Evolutionary conservation across 768 basidiomycete genomes (phyloP).

Genomic region (Hypholoma sublateritium): DNA sequence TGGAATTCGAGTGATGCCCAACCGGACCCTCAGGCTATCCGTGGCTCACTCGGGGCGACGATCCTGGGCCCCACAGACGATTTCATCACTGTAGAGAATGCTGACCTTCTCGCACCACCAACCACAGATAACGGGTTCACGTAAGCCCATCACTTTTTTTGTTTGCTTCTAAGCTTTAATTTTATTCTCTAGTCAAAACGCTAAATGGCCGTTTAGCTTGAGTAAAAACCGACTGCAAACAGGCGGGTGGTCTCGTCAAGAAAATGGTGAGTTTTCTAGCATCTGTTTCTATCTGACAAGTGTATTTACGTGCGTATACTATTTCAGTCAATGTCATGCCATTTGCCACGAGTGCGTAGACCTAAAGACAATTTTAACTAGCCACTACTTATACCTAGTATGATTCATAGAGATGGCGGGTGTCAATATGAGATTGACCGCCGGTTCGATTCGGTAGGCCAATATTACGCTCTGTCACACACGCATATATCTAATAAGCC

Average conservation of each 20-base stretch:
- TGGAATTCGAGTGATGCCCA: conserved; percentile 19
- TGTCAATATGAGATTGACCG: conserved; percentile 52
- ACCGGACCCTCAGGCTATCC: conserved; percentile 38
- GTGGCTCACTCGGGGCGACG: conserved; percentile 41
- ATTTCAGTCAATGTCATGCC: conserved; percentile 44
- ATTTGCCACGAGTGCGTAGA: conserved; percentile 33
- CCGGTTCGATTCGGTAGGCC: conserved; percentile 44
- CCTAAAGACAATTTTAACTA: background rate
- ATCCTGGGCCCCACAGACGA: conserved; percentile 60
- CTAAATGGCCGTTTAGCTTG: conserved; percentile 63
- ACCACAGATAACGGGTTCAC: conserved; percentile 57
- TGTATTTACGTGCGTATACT: background rate
- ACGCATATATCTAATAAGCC: conserved; percentile 10
- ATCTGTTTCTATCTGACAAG: background rate
- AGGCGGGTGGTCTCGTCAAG: conserved; percentile 59
- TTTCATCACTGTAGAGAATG: conserved; percentile 49
- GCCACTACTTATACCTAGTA: conserved; percentile 14
- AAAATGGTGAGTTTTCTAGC: conserved; percentile 43
- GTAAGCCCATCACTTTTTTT: conserved; percentile 17
- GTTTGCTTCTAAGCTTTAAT: background rate
- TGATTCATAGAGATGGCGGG: conserved; percentile 23
- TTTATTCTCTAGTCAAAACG: conserved; percentile 33
- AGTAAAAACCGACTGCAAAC: conserved; percentile 58
- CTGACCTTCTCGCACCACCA: conserved; percentile 60
- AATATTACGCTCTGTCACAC: background rate